Percentiles rank a stretch among this genome's conserved stretches.
These are phyloP conservation scores for Scheffersomyces lignicola DNA, from an alignment of 1,139 yeast species.

Conservation along the genomic window DNA sequence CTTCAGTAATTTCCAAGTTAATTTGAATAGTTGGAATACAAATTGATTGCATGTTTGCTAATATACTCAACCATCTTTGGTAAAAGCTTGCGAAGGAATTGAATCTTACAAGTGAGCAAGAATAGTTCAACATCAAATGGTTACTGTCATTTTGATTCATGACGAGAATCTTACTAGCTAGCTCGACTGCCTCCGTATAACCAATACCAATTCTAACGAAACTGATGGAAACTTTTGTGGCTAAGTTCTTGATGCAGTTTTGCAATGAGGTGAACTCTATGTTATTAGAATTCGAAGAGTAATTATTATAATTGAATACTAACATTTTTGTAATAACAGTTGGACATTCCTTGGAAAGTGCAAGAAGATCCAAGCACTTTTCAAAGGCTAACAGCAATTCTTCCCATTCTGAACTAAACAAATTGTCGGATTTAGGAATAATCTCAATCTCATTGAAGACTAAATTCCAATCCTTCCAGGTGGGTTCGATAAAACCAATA, in stretches of 20 bases:
- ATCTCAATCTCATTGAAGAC: constrained; percentile 44
- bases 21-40: constrained; percentile 6
- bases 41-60: constrained; percentile 10
- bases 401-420: constrained; percentile 17
- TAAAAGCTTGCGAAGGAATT: constrained; percentile 19
- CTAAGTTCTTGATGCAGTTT: constrained; percentile 12
- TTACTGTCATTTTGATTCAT: constrained; percentile 11
- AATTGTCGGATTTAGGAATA: constrained; percentile 20
- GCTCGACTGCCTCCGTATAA: constrained; percentile 19
- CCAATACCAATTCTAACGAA: constrained; percentile 25
- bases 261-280: background rate
- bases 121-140: constrained; percentile 17
- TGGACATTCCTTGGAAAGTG: constrained; percentile 24
- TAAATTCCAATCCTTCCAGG: constrained; percentile 60
- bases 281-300: constrained; percentile 7
- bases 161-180: constrained; percentile 15
- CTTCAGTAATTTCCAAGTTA: constrained; percentile 5
- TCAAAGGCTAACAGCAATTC: constrained; percentile 29
- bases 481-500: constrained; percentile 51
- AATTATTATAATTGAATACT: constrained; percentile 17
- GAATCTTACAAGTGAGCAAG: constrained; percentile 22
- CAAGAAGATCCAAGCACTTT: constrained; percentile 31
- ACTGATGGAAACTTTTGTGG: constrained; percentile 22
- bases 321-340: constrained; percentile 28
- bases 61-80: constrained; percentile 1